phyloP scores from a whole-genome alignment of 163 green algal genomes.

The Volvox carteri region DNA sequence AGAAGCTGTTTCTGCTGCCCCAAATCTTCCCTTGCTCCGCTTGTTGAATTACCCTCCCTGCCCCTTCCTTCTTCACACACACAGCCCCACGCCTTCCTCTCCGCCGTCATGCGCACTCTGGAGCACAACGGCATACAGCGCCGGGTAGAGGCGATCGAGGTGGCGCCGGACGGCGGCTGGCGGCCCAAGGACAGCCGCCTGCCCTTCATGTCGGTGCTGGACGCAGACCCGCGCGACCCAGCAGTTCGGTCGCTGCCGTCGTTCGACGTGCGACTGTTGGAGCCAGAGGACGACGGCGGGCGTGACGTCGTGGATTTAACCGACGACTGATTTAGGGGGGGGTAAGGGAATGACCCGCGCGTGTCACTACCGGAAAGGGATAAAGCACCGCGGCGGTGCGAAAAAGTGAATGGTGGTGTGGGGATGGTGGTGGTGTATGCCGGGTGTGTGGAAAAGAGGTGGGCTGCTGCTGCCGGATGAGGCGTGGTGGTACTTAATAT shows the following conservation, averaged over 20 bases:
- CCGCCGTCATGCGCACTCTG: constrained; percentile 5
- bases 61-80: too few relatives aligned
- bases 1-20: too few relatives aligned
- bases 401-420: not conserved
- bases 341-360: not conserved
- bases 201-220: constrained; percentile 22
- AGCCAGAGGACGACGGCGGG: not conserved
- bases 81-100: constrained; percentile 47
- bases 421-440: not conserved
- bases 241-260: not conserved
- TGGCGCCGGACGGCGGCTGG: constrained; percentile 14
- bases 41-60: too few relatives aligned
- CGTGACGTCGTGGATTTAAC: constrained; percentile 41
- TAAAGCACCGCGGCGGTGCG: not conserved
- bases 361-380: not conserved
- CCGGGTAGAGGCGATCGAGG: constrained; percentile 45
- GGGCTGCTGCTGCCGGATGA: too few relatives aligned
- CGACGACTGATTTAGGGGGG: constrained; percentile 27
- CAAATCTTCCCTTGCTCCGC: too few relatives aligned
- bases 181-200: constrained; percentile 40
- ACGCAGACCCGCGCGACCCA: not conserved
- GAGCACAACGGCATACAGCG: constrained; percentile 19
- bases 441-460: too few relatives aligned
- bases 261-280: constrained; percentile 31
- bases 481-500: too few relatives aligned